A percentile compares a stretch with the other conserved stretches of the same genome.
Conservation (phyloP, 495 filamentous ascomycete species). For the Bacidia rubella region DNA sequence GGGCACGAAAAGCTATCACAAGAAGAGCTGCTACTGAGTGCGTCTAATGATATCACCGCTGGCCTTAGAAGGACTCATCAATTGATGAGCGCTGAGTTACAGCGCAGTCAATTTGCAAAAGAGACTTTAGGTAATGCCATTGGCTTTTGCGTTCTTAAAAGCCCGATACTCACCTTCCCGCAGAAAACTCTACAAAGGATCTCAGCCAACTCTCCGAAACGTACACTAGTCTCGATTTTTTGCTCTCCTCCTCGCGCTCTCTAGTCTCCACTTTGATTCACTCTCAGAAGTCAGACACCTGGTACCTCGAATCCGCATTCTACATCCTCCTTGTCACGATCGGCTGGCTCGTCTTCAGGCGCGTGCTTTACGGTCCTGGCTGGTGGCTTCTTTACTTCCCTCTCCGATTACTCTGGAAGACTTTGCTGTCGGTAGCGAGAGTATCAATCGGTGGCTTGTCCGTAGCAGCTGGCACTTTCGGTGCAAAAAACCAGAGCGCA, state of each 20-base stretch:
- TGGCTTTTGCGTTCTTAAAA: background rate
- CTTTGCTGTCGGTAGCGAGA: constrained; percentile 28
- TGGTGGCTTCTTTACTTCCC: constrained; percentile 84
- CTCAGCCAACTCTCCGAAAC: constrained; percentile 63
- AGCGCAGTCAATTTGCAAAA: constrained; percentile 72
- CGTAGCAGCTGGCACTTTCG: constrained; percentile 25
- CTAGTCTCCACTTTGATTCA: constrained; percentile 67
- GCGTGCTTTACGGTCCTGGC: constrained; percentile 75
- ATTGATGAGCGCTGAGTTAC: constrained; percentile 68
- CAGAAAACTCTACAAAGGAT: constrained; percentile 61
- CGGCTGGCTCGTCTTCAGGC: constrained; percentile 70
- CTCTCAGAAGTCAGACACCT: constrained; percentile 88
- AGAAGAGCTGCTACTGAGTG: constrained; percentile 53
- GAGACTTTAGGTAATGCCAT: constrained; percentile 52
- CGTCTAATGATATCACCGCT: constrained; percentile 71
- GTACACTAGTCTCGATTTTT: constrained; percentile 62
- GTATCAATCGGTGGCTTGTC: constrained; percentile 26
- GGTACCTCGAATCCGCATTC: constrained; percentile 85
- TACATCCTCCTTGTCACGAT: constrained; percentile 67
- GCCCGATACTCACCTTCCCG: background rate
- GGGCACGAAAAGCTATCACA: constrained; percentile 41
- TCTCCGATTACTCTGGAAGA: constrained; percentile 43
- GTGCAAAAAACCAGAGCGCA: constrained; percentile 23
- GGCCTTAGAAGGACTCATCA: constrained; percentile 74
- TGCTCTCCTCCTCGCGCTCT: constrained; percentile 57